Base-by-base conservation (phyloP, 331 rosid species). In the Malus hybrid region DNA sequence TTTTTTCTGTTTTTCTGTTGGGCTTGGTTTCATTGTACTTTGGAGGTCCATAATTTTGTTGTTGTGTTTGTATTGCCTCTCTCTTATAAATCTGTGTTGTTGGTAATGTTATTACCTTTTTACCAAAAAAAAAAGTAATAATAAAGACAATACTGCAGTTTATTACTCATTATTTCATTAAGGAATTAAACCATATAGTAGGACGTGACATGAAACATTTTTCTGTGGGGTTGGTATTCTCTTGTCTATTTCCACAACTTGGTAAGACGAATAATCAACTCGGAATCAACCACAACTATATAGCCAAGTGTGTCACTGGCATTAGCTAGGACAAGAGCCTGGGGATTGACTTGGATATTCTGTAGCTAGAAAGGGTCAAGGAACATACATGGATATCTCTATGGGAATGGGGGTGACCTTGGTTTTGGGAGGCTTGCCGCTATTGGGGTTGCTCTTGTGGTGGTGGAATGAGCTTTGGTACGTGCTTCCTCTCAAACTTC, bases 391-490 rank as follows among this genome's bases (percentile, higher is more conserved):
- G 69, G 46, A 52, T 9, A 52, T 61, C 10, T 39, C 57, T 60
- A 36, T 19, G 36, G 65, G 60, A 32, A 65, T 15, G 16, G 73
- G 73, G 82, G 27, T 82, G 63, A 69, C 55, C 36, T 71, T 75
- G 55, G 52, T 20, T 8, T 31, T 34, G 7, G 76, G 80, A 32
- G 70, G 70, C 29, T 4, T 81, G 75, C 84, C 84, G 8, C 22
- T 74, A 1, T 14, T 79, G 19, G 78, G 73, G 31, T 75, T 59
- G 83, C 39, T 83, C 28, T 19, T 78, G 69, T 82, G 82, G 85
- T 73, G 80, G 85, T 78, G 80, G 80, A 83, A 83, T 71, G 81
- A 60, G 68, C 12, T 64, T 54, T 81, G 84, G 79, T 78, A 78
- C 50, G 42, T 62, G 28, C 12, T 75, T 76, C 75, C 70, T 18